phyloP scores from a whole-genome alignment of 768 basidiomycete genomes.

The Russula lepida region DNA sequence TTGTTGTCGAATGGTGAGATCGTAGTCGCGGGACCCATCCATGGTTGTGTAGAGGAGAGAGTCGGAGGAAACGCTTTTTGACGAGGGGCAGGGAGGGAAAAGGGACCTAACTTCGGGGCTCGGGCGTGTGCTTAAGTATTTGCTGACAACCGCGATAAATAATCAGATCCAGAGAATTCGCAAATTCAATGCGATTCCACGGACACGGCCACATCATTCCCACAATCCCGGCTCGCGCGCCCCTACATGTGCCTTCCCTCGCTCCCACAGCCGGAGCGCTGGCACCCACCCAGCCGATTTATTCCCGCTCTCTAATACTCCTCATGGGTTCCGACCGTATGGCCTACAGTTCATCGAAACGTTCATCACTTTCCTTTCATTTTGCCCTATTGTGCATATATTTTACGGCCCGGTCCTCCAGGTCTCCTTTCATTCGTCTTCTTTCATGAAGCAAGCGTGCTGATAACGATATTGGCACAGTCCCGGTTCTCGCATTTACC shows the following conservation, averaged over 20 bases:
- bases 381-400: neutral
- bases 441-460: too few species aligned
- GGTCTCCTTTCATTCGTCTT: neutral
- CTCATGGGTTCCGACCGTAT: neutral
- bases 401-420: neutral
- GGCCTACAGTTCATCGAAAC: neutral
- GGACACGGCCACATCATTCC: slow-evolving; percentile 13
- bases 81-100: slow-evolving; percentile 17
- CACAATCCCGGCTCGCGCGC: slow-evolving; percentile 13
- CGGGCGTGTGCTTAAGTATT: slow-evolving; percentile 18
- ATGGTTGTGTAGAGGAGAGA: slow-evolving; percentile 2
- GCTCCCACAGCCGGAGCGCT: slow-evolving; percentile 17
- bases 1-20: slow-evolving; percentile 80
- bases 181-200: slow-evolving; percentile 19
- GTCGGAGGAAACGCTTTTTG: neutral
- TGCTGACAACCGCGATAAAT: slow-evolving; percentile 10
- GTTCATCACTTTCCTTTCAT: neutral
- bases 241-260: slow-evolving; percentile 5
- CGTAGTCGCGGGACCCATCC: slow-evolving; percentile 57
- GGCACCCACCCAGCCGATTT: slow-evolving; percentile 13
- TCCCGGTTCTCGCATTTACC: neutral
- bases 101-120: slow-evolving; percentile 17
- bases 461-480: neutral
- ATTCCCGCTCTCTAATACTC: neutral
- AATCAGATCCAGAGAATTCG: slow-evolving; percentile 13